Percentiles rank a stretch among this genome's conserved stretches.
phyloP scores from a whole-genome alignment of 2,329 filamentous ascomycete species.

The Ophiostoma sp. region DNA sequence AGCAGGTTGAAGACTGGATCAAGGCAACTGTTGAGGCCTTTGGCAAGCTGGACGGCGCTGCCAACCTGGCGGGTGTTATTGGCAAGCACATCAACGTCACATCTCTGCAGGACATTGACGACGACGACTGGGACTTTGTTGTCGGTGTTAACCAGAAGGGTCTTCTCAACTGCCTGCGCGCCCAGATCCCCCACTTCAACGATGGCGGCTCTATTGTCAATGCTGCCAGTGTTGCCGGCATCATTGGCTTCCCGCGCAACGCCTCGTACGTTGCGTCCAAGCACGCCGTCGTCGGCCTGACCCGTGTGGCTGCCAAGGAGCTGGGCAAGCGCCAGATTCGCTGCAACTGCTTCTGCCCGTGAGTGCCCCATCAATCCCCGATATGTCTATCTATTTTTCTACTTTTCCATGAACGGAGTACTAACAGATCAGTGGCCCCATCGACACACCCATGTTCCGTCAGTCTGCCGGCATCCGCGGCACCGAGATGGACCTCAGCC shows the following conservation, averaged over 20 bases:
- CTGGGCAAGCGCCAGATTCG: slow-evolving; percentile 29
- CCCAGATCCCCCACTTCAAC: slow-evolving; percentile 22
- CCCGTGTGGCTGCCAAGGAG: slow-evolving; percentile 35
- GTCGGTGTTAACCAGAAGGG: slow-evolving; percentile 49
- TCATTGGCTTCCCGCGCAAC: slow-evolving; percentile 40
- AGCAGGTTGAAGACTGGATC: slow-evolving; percentile 21
- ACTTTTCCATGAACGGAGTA: too few relatives aligned
- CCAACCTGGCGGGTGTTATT: slow-evolving; percentile 55
- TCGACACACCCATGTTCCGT: slow-evolving; percentile 23
- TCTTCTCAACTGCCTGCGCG: slow-evolving; percentile 51
- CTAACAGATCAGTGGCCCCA: slow-evolving; percentile 6
- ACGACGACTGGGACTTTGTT: slow-evolving; percentile 25
- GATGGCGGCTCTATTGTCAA: slow-evolving; percentile 49
- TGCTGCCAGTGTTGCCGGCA: slow-evolving; percentile 45
- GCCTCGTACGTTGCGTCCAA: slow-evolving; percentile 37
- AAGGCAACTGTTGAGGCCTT: neutral
- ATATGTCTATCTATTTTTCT: neutral
- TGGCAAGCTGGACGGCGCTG: slow-evolving; percentile 55
- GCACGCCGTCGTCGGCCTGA: slow-evolving; percentile 36
- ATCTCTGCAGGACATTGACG: slow-evolving; percentile 44
- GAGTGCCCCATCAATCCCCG: neutral
- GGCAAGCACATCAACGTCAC: slow-evolving; percentile 46
- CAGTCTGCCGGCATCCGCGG: slow-evolving; percentile 15
- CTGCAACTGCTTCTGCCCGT: slow-evolving; percentile 22
- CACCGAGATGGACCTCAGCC: slow-evolving; percentile 29